Conservation (phyloP, 768 basidiomycete species). For the Mycena floridula region DNA sequence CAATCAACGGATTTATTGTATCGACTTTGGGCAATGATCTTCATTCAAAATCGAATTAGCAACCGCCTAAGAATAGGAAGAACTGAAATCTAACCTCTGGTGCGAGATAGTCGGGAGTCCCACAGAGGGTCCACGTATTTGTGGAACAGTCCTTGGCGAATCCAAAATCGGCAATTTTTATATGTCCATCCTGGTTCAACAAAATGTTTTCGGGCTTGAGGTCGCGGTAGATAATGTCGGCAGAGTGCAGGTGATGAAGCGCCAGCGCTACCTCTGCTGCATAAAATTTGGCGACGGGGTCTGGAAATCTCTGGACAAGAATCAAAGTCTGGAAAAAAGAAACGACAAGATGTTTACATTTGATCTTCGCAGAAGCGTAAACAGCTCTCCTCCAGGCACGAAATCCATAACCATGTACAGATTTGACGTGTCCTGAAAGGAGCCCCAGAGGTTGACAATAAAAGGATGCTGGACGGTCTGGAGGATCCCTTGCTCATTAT, state of each 20-base stretch:
- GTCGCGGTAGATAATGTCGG: slow-evolving; percentile 94
- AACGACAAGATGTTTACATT: slow-evolving; percentile 50
- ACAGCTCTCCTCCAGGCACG: slow-evolving; percentile 94
- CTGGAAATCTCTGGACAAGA: slow-evolving; percentile 73
- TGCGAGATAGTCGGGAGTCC: slow-evolving; percentile 94
- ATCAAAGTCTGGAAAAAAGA: slow-evolving; percentile 8
- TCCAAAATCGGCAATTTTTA: slow-evolving; percentile 96
- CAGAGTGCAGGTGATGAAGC: slow-evolving; percentile 79
- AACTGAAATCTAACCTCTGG: slow-evolving; percentile 83
- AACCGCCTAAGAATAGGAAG: slow-evolving; percentile 2
- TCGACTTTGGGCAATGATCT: slow-evolving; percentile 76
- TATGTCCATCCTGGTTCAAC: slow-evolving; percentile 90
- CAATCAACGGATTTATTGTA: slow-evolving; percentile 98
- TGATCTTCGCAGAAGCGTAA: slow-evolving; percentile 86
- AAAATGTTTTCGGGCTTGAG: slow-evolving; percentile 97
- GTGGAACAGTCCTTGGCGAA: slow-evolving; percentile 88
- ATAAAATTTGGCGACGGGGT: slow-evolving; percentile 97
- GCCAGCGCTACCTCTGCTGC: slow-evolving; percentile 93
- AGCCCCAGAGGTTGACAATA: slow-evolving; percentile 95
- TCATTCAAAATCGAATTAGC: slow-evolving; percentile 1
- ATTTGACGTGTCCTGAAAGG: slow-evolving; percentile 87
- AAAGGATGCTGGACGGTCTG: slow-evolving; percentile 84
- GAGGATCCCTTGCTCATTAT: slow-evolving; percentile 88
- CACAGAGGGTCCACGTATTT: slow-evolving; percentile 93
- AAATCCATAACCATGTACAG: slow-evolving; percentile 99